Evolutionary conservation across 2,329 filamentous ascomycete species (phyloP).

Genomic region (Scopulariopsis brevicaulis): DNA sequence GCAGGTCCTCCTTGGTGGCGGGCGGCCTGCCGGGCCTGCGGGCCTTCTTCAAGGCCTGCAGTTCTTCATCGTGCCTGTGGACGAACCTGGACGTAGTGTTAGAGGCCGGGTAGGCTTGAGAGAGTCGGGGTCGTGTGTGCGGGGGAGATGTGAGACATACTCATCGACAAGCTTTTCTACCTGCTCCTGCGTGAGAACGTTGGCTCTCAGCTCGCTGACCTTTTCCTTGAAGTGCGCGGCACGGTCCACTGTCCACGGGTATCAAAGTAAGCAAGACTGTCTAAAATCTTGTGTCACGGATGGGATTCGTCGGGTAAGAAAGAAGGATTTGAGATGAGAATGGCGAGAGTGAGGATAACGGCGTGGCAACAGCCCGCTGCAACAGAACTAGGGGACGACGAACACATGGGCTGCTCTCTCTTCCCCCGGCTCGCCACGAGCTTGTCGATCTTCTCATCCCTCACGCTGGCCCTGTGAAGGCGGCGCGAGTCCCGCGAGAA

Average conservation of each 20-base stretch:
- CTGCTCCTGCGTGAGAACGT: conserved; percentile 33
- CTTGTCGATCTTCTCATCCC: conserved; percentile 74
- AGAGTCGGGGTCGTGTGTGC: conserved; percentile 2
- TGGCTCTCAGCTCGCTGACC: conserved; percentile 32
- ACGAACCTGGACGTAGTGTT: conserved; percentile 36
- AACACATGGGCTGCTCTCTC: conserved; percentile 64
- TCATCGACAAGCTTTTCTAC: conserved; percentile 43
- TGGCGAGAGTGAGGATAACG: background rate
- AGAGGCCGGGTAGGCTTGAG: conserved; percentile 8
- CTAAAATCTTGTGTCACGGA: background rate
- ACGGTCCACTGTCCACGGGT: conserved; percentile 43
- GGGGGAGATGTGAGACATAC: conserved; percentile 21
- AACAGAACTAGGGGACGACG: conserved; percentile 13
- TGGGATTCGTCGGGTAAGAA: background rate
- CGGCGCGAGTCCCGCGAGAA: conserved; percentile 79
- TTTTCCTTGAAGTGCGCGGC: conserved; percentile 56
- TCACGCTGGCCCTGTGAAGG: conserved; percentile 64
- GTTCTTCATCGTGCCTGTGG: conserved; percentile 60
- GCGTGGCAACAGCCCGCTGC: too few species aligned
- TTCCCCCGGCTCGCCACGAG: conserved; percentile 59
- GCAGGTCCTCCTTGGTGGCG: conserved; percentile 62
- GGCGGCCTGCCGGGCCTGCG: conserved; percentile 71
- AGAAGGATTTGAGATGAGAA: background rate
- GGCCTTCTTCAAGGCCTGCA: conserved; percentile 51
- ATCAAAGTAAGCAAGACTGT: background rate